Conservation (phyloP, 768 basidiomycete genomes). For the Kwoniella sp. region DNA sequence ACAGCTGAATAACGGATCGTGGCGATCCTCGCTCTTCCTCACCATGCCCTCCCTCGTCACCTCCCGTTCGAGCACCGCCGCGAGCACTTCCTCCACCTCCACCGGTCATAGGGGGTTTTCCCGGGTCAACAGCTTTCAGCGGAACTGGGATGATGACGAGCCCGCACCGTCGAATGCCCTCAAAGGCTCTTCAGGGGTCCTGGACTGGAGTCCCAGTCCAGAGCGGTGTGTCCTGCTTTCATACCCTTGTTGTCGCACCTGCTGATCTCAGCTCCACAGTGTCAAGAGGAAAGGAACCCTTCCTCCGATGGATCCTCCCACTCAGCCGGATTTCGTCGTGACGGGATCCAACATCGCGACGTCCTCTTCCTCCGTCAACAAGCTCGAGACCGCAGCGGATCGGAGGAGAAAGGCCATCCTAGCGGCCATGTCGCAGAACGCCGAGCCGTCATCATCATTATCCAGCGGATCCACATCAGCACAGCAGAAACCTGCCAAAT, state of each 20-base stretch:
- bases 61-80: not conserved
- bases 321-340: conserved; percentile 4
- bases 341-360: no score
- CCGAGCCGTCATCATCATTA: not conserved
- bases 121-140: conserved; percentile 37
- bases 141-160: conserved; percentile 33
- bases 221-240: conserved; percentile 7
- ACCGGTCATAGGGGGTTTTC: conserved; percentile 20
- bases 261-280: conserved; percentile 1
- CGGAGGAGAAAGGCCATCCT: conserved; percentile 34
- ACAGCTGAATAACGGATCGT: no score
- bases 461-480: not conserved
- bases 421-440: conserved; percentile 21
- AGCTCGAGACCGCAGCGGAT: conserved; percentile 28
- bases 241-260: not conserved
- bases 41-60: conserved; percentile 18
- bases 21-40: no score
- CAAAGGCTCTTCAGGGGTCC: conserved; percentile 8
- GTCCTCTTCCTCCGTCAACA: not conserved
- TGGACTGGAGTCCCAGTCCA: conserved; percentile 26
- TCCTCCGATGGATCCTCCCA: conserved; percentile 3
- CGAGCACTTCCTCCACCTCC: not conserved
- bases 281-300: conserved; percentile 13
- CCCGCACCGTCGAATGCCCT: not conserved
- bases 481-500: conserved; percentile 1